Base-by-base conservation (phyloP, 2,329 filamentous ascomycete species). In the Penicillium sp. region DNA sequence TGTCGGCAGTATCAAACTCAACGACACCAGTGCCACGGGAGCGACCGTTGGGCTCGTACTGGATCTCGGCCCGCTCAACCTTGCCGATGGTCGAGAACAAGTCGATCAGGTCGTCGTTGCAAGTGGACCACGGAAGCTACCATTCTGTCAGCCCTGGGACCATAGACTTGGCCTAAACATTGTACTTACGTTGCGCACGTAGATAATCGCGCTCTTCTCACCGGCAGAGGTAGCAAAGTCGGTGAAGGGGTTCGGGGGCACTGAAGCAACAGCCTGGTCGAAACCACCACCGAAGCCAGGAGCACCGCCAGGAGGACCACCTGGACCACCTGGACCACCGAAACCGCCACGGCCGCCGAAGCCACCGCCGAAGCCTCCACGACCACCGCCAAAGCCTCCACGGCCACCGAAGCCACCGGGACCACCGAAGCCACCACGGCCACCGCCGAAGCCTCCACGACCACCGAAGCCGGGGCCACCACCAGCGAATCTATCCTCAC, bases 81-180 rank as follows among this genome's bases (percentile, higher is more conserved):
- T 96, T 96, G 63, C 95, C 95, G 70, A 99, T 99, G 11, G 95
- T 99, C 19, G 90, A 93, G 81, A 99, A 99, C 21, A 99, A 84
- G 74, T 99, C 95, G 56, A 98, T 87, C 26, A 99, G 82, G 75
- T 99, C 95, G 62, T 99, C 95, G 72, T 99, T 98, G 81, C 93
- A 97, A 16, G 95, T 99, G 27, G 95, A 98, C 95, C 95, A 99
- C 13, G 95, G 95, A 62, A 99, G 86, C 93, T 96, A 68, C 56
- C 11, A 48, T 49, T 19, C 58, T 76, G 58, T 67, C 69, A 60
- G 69, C 29, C 22, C 31, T 26, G 16, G 11, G n/a, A 13, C 37
- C 27, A 16, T 43, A 10, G 47, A 10, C 21, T 26, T 7, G 31
- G 14, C 37, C 21, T 22, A 11, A n/a, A 19, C 8, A 43, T 19